phyloP scores from a whole-genome alignment of 257 asterid genomes.

The Anisodus tanguticus region DNA sequence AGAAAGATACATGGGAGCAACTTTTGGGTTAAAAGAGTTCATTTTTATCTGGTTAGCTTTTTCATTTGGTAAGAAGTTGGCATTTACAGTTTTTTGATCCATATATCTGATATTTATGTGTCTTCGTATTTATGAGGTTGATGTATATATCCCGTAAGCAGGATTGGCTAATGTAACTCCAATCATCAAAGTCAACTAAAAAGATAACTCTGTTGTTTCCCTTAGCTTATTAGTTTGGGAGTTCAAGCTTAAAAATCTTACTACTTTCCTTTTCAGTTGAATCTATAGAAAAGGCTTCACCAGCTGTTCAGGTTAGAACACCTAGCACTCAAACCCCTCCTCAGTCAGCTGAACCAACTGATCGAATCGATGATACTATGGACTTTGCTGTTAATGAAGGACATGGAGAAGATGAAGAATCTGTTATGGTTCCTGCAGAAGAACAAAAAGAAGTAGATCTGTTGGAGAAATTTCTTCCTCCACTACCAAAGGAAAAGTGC shows the following conservation, averaged over 20 bases:
- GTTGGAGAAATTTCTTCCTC: conserved; percentile 74
- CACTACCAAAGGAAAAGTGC: conserved; percentile 74
- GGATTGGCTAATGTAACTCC: conserved; percentile 16
- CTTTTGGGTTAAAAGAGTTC: not conserved
- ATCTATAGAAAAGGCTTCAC: conserved; percentile 52
- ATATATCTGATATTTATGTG: not conserved
- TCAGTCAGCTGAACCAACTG: conserved; percentile 52
- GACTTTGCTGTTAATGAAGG: conserved; percentile 43
- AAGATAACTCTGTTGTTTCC: conserved; percentile 15
- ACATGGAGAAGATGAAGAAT: conserved; percentile 58
- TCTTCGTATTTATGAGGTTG: not conserved
- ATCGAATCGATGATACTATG: conserved; percentile 48
- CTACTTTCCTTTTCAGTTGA: conserved; percentile 57
- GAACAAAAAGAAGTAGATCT: conserved; percentile 61
- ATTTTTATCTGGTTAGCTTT: not conserved
- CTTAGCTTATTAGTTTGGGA: conserved; percentile 22
- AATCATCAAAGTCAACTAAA: not conserved
- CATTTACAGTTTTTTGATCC: not conserved
- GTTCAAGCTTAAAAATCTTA: conserved; percentile 2
- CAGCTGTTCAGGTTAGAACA: conserved; percentile 49
- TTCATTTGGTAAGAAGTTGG: conserved; percentile 6
- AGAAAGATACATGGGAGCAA: not conserved
- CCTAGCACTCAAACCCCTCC: conserved; percentile 59
- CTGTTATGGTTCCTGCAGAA: conserved; percentile 51
- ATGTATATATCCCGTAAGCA: not conserved